phyloP scores from a whole-genome alignment of 768 basidiomycete genomes.

The Flagelloscypha sp. region DNA sequence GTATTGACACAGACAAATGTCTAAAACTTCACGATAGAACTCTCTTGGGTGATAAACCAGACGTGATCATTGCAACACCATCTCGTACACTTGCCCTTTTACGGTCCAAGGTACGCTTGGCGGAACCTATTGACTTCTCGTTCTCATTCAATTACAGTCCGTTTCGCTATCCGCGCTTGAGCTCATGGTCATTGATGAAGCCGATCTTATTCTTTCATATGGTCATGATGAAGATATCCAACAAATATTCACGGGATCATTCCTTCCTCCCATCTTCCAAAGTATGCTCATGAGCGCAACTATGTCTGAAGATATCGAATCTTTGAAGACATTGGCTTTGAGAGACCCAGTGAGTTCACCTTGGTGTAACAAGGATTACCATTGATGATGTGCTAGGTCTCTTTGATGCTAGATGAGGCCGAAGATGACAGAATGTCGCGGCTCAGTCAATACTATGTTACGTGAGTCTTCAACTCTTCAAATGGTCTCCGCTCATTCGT shows the following conservation, averaged over 20 bases:
- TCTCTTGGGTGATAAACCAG: constrained; percentile 61
- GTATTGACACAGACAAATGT: too few species aligned
- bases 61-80: constrained; percentile 75
- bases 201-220: constrained; percentile 93
- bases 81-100: constrained; percentile 59
- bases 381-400: constrained; percentile 41
- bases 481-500: constrained; percentile 1
- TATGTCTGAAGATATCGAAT: constrained; percentile 92
- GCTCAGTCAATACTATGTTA: constrained; percentile 80
- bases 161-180: constrained; percentile 49
- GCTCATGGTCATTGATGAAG: constrained; percentile 93
- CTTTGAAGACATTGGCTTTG: constrained; percentile 79
- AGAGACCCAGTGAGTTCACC: constrained; percentile 67
- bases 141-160: neutral
- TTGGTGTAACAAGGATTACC: neutral
- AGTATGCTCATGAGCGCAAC: constrained; percentile 97
- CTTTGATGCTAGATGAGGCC: constrained; percentile 81
- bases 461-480: constrained; percentile 30
- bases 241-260: constrained; percentile 43
- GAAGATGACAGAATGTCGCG: constrained; percentile 75
- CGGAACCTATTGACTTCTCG: neutral
- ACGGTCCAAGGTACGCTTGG: constrained; percentile 53
- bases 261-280: constrained; percentile 76
- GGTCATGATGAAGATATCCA: constrained; percentile 89
- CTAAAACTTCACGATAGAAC: too few species aligned